Evolutionary conservation across 306 rosid species (phyloP), one percentile per base, ranked within the genome.

Genomic region (Prunus kanzakura): DNA sequence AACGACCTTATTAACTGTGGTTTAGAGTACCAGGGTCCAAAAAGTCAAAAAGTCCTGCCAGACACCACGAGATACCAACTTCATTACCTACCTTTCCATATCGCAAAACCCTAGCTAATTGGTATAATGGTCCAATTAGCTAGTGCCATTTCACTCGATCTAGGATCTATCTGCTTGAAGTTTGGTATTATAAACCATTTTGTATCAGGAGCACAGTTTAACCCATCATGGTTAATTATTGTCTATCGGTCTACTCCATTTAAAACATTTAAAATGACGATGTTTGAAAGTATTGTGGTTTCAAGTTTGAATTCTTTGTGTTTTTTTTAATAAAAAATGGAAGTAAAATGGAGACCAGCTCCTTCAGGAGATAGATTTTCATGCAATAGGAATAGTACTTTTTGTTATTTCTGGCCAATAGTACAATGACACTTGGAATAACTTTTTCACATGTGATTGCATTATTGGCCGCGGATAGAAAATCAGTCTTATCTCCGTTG

Each of bases 31-130:
- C 8, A 32, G 1, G 79, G 67, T 56, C 64, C 57, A 57, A 80
- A 56, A 74, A 75, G 92, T 88, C 92, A 88, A 88, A 88, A 88
- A 74, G 67, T 80, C 61, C 3, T 65, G n/a, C 72, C 47, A 65
- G 51, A 67, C 72, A 60, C 78, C 63, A 76, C 43, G 13, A 79
- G 4, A 19, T 30, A 2, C 16, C 14, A 43, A 49, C 69, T 41
- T 25, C 46, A 3, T 73, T 74, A 61, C 49, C 30, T 45, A 61
- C 29, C 56, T 25, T 25, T 9, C 71, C 3, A 18, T 69, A 19
- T 32, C 2, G 54, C 65, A 54, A 18, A 47, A 29, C 3, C 41
- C 13, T 55, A 15, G 19, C 9, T 38, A 38, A 38, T 6, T 38
- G 43, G 10, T 41, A 32, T 3, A 64, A 35, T 69, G 73, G 76